phyloP scores from a whole-genome alignment of 306 rosid species.

The Astragalus glycyphyllos region DNA sequence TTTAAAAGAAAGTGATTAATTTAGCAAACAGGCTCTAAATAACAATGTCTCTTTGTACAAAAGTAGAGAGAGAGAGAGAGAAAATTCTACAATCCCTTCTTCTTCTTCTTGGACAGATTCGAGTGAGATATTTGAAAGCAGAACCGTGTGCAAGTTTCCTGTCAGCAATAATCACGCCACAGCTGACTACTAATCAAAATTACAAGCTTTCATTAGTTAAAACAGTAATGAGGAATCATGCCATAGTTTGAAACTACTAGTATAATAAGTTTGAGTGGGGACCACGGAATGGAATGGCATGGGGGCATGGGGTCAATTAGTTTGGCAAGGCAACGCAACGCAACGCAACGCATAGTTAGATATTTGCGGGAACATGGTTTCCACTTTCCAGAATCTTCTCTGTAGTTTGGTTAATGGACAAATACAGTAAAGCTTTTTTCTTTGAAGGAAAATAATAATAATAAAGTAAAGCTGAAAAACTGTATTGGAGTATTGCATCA shows the following conservation, averaged over 20 bases:
- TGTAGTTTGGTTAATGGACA: neutral
- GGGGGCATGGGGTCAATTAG: neutral
- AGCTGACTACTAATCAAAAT: neutral
- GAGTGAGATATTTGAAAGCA: neutral
- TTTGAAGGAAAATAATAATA: too few species aligned
- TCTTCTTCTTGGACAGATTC: neutral
- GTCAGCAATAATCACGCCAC: slow-evolving; percentile 24
- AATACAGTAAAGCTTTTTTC: too few species aligned
- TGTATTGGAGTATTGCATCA: too few species aligned
- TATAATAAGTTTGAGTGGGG: slow-evolving; percentile 30
- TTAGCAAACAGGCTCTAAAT: too few species aligned
- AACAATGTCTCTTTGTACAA: too few species aligned
- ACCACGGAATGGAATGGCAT: slow-evolving; percentile 19
- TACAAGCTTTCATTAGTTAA: too few species aligned
- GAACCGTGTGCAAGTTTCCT: neutral
- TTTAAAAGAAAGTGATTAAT: too few species aligned
- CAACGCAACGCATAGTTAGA: slow-evolving; percentile 28
- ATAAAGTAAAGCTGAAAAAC: too few species aligned
- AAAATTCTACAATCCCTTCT: neutral
- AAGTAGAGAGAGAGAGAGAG: too few species aligned
- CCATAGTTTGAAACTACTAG: neutral
- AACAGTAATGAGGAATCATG: slow-evolving; percentile 29
- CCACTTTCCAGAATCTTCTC: slow-evolving; percentile 41
- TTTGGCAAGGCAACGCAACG: too few species aligned
- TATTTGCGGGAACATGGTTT: neutral